Conservation (phyloP, 305 asterid species). For the Solanum hybrid region DNA sequence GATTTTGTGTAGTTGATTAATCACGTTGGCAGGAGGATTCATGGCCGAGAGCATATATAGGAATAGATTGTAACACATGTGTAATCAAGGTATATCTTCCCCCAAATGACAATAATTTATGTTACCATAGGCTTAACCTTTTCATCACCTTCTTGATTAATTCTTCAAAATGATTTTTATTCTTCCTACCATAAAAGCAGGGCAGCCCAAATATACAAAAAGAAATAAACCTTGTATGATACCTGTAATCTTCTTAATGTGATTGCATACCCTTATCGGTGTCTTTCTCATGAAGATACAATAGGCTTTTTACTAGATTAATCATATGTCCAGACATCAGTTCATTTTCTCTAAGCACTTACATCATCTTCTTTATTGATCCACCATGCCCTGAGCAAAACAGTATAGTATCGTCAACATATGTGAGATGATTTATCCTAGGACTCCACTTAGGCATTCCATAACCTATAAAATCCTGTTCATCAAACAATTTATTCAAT, state of each 20-base stretch:
- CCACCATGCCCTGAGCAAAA: neutral
- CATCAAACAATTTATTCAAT: neutral
- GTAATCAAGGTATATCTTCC: neutral
- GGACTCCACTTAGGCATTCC: neutral
- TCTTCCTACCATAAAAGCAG: neutral
- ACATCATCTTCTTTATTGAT: neutral
- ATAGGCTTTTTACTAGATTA: neutral
- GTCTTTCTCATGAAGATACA: no score
- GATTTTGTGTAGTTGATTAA: no score
- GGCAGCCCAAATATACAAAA: neutral
- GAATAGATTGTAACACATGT: neutral
- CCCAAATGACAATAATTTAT: neutral
- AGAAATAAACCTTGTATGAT: neutral
- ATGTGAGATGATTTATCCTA: neutral
- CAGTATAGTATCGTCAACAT: neutral
- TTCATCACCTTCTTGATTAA: neutral
- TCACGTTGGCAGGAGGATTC: neutral
- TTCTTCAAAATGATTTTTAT: neutral
- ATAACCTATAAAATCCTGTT: neutral
- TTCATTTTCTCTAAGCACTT: neutral
- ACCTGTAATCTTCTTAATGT: neutral
- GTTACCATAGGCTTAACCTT: neutral
- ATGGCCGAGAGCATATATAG: neutral
- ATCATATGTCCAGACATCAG: no score
- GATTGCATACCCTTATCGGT: neutral